phyloP scores from a whole-genome alignment of 148 eudicot genomes.

The Rhododendron williamsianum region DNA sequence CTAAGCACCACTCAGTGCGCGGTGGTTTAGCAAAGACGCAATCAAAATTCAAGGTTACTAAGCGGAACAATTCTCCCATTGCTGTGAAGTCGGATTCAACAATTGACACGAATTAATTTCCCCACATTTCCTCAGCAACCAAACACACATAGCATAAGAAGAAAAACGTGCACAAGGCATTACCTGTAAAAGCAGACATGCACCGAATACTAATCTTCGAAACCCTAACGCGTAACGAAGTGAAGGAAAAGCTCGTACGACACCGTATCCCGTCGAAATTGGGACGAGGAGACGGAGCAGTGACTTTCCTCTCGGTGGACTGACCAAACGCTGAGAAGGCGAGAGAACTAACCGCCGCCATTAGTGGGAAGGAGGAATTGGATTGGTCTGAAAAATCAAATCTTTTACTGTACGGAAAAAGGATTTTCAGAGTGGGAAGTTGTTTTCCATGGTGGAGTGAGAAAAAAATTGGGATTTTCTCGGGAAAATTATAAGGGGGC shows the following conservation, averaged over 20 bases:
- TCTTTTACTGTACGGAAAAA: not conserved
- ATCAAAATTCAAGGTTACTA: not conserved
- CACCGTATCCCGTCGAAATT: slow-evolving; percentile 30
- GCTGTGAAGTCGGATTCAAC: not conserved
- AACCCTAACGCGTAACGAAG: slow-evolving; percentile 25
- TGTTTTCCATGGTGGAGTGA: slow-evolving; percentile 3
- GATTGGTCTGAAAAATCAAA: not conserved
- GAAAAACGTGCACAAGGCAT: not conserved
- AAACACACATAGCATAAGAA: not conserved
- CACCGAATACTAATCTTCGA: slow-evolving; percentile 36
- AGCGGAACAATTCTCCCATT: not conserved
- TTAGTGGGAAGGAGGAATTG: slow-evolving; percentile 5
- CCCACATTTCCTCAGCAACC: not conserved
- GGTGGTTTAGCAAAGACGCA: not conserved
- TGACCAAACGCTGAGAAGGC: slow-evolving; percentile 45
- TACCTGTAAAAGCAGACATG: slow-evolving; percentile 41
- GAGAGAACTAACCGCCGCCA: slow-evolving; percentile 64
- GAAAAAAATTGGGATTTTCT: not conserved
- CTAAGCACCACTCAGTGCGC: too few species aligned
- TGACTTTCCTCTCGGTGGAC: slow-evolving; percentile 34
- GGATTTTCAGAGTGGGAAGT: slow-evolving; percentile 4
- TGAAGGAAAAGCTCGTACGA: slow-evolving; percentile 16
- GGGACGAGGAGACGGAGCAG: slow-evolving; percentile 26
- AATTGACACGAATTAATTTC: not conserved
- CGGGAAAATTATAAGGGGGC: not conserved